Conservation (phyloP, 1,139 yeast genomes). For the Candida glucosophila region DNA sequence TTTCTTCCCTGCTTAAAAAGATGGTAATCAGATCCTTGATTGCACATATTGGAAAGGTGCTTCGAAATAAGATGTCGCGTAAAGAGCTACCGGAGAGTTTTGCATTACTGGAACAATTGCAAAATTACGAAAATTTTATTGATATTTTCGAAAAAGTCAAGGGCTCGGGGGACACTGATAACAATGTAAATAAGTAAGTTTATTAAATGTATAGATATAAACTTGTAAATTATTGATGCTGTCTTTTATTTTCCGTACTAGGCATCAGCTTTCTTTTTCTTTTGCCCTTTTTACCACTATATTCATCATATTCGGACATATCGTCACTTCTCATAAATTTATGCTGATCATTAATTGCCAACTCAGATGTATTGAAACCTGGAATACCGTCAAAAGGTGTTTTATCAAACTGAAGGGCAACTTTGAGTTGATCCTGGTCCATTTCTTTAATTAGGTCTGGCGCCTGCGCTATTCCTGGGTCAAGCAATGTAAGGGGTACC, state of each 20-base stretch:
- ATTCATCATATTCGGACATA: conserved; percentile 29
- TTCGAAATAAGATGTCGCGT: conserved; percentile 42
- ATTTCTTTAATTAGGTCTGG: conserved; percentile 42
- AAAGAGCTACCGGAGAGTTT: not conserved
- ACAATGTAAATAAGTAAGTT: conserved; percentile 1
- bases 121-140: conserved; percentile 20
- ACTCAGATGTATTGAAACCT: conserved; percentile 62
- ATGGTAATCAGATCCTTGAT: conserved; percentile 43
- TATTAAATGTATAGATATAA: not conserved
- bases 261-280: conserved; percentile 25
- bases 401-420: conserved; percentile 54
- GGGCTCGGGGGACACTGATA: not conserved
- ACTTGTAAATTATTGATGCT: conserved; percentile 17
- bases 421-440: conserved; percentile 39
- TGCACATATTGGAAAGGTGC: conserved; percentile 49
- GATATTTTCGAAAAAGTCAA: conserved; percentile 11
- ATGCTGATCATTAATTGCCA: conserved; percentile 54
- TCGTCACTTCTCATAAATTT: conserved; percentile 38
- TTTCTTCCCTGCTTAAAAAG: conserved; percentile 44
- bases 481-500: conserved; percentile 43
- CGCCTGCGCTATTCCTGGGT: conserved; percentile 32
- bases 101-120: conserved; percentile 17
- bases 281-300: conserved; percentile 21
- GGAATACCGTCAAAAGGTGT: conserved; percentile 70
- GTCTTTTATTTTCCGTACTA: conserved; percentile 29